phyloP scores from a whole-genome alignment of 2,329 filamentous ascomycete genomes.

The Hypoxylon sp. region DNA sequence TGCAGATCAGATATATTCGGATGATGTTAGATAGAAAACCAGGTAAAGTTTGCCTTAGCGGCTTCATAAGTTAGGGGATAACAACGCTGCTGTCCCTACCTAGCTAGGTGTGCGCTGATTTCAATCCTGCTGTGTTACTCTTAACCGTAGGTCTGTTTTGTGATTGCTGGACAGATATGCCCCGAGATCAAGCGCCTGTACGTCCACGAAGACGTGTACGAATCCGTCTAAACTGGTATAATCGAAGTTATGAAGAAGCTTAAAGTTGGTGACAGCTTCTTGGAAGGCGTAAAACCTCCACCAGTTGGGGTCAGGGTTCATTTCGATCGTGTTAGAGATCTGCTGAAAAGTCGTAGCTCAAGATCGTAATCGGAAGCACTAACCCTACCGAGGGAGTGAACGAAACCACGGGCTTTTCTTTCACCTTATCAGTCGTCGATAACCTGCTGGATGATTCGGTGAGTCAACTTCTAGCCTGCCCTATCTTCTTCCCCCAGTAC shows the following conservation, averaged over 20 bases:
- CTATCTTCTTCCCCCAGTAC: too few species aligned
- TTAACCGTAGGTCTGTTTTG: slow-evolving; percentile 7
- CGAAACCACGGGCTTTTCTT: slow-evolving; percentile 39
- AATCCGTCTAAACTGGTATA: slow-evolving; percentile 61
- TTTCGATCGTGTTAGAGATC: slow-evolving; percentile 47
- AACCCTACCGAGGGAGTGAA: slow-evolving; percentile 30
- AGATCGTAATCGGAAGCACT: slow-evolving; percentile 35
- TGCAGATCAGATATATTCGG: not conserved
- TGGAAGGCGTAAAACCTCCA: slow-evolving; percentile 16
- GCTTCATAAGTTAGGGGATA: not conserved
- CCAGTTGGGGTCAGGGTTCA: slow-evolving; percentile 43
- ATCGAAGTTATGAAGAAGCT: slow-evolving; percentile 52
- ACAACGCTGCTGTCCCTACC: slow-evolving; percentile 59
- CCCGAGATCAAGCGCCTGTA: slow-evolving; percentile 67
- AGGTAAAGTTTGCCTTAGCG: too few species aligned
- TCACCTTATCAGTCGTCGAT: slow-evolving; percentile 45
- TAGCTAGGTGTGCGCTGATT: slow-evolving; percentile 64
- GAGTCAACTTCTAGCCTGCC: slow-evolving; percentile 13
- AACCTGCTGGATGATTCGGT: slow-evolving; percentile 49
- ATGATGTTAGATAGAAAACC: too few species aligned
- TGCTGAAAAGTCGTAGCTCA: slow-evolving; percentile 46
- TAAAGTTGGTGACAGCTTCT: slow-evolving; percentile 13
- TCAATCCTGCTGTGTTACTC: slow-evolving; percentile 62
- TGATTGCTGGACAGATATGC: slow-evolving; percentile 68
- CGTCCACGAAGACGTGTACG: slow-evolving; percentile 67